phyloP scores from a whole-genome alignment of 225 moss, liverwort and hornwort genomes.

The Physcomitrium patens region DNA sequence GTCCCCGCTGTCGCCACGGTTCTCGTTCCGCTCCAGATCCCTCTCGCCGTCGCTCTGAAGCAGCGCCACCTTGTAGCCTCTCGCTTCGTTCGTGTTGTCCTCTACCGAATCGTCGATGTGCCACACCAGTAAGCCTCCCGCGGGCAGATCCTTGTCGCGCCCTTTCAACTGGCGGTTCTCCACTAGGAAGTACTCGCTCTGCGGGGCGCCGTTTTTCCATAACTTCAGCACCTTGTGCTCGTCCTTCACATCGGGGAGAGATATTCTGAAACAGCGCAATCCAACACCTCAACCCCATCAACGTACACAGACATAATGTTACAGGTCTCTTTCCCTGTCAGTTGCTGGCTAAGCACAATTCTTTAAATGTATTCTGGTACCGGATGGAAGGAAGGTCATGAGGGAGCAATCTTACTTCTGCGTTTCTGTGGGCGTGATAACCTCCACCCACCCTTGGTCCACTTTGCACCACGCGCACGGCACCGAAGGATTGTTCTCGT shows the following conservation, averaged over 20 bases:
- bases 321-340: not conserved
- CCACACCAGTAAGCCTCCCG: conserved; percentile 47
- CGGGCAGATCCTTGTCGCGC: conserved; percentile 47
- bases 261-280: conserved; percentile 7
- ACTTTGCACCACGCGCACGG: conserved; percentile 61
- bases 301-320: not conserved
- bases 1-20: conserved; percentile 44
- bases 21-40: conserved; percentile 39
- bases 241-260: conserved; percentile 38
- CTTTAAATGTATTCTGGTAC: not conserved
- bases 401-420: not conserved
- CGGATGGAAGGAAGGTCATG: not conserved
- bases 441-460: conserved; percentile 53
- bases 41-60: conserved; percentile 47
- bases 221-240: conserved; percentile 42
- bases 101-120: conserved; percentile 48
- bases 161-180: conserved; percentile 59
- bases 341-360: not conserved
- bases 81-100: conserved; percentile 36
- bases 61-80: conserved; percentile 49
- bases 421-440: conserved; percentile 13
- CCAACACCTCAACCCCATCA: not conserved
- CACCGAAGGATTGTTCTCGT: conserved; percentile 43
- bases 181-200: conserved; percentile 46
- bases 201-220: conserved; percentile 44